Conservation (phyloP, 2,329 filamentous ascomycete genomes). For the Coniochaeta ligniaria region DNA sequence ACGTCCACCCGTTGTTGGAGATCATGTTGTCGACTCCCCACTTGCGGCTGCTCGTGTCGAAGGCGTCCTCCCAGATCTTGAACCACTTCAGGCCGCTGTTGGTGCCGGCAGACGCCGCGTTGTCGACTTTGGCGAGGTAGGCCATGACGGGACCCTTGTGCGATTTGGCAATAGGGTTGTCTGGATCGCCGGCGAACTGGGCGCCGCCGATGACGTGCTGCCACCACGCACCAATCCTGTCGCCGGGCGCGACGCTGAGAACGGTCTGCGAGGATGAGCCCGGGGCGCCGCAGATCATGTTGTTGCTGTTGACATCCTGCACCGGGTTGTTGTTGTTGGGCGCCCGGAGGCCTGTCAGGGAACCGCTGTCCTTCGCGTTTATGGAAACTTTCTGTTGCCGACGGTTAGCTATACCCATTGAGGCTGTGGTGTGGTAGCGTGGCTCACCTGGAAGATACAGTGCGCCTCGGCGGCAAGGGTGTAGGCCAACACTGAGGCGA, state of each 20-base stretch:
- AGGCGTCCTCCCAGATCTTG: slow-evolving; percentile 46
- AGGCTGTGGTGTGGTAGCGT: neutral
- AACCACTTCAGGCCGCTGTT: slow-evolving; percentile 40
- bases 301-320: slow-evolving; percentile 37
- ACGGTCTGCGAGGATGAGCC: slow-evolving; percentile 32
- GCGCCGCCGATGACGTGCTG: slow-evolving; percentile 47
- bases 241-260: slow-evolving; percentile 41
- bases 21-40: slow-evolving; percentile 43
- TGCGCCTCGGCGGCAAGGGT: slow-evolving; percentile 30
- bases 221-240: slow-evolving; percentile 43
- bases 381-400: slow-evolving; percentile 33
- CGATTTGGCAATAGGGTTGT: slow-evolving; percentile 46
- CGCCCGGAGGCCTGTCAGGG: slow-evolving; percentile 36
- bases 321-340: slow-evolving; percentile 47
- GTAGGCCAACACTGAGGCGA: slow-evolving; percentile 22
- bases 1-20: slow-evolving; percentile 34
- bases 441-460: slow-evolving; percentile 33
- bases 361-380: slow-evolving; percentile 34
- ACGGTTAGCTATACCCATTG: neutral
- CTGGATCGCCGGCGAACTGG: slow-evolving; percentile 39
- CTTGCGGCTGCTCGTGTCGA: slow-evolving; percentile 30
- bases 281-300: slow-evolving; percentile 41
- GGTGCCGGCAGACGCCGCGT: slow-evolving; percentile 33
- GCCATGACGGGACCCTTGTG: slow-evolving; percentile 48
- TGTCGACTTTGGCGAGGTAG: slow-evolving; percentile 45